phyloP scores from a whole-genome alignment of 306 rosid species.

The Hippophae rhamnoides region DNA sequence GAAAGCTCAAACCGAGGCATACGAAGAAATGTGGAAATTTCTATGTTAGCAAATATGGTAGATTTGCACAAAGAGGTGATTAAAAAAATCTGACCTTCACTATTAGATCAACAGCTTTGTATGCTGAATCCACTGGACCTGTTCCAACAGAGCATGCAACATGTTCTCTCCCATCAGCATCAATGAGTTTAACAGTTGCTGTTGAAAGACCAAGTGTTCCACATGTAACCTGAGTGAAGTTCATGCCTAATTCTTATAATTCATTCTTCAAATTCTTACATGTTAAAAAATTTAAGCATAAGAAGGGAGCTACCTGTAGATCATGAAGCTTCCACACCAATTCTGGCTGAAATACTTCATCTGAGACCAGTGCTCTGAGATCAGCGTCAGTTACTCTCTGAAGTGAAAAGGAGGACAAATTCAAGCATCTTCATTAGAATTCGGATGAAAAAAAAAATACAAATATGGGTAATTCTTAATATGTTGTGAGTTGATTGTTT shows the following conservation, averaged over 20 bases:
- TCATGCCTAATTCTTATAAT: constrained; percentile 18
- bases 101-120: constrained; percentile 78
- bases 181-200: constrained; percentile 71
- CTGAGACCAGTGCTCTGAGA: constrained; percentile 84
- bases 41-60: too few relatives aligned
- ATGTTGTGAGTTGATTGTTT: too few relatives aligned
- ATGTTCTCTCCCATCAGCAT: constrained; percentile 41
- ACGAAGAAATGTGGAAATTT: too few relatives aligned
- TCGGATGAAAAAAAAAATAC: background rate
- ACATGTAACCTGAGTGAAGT: constrained; percentile 68
- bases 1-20: too few relatives aligned
- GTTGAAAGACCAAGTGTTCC: constrained; percentile 90
- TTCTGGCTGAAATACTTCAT: constrained; percentile 89
- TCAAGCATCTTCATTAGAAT: background rate
- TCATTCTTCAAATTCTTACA: constrained; percentile 1
- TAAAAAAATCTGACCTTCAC: constrained; percentile 54
- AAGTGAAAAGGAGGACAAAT: background rate
- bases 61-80: background rate
- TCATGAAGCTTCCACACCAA: constrained; percentile 72
- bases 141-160: constrained; percentile 86
- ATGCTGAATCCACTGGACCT: constrained; percentile 97
- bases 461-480: too few relatives aligned
- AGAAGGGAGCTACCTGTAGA: constrained; percentile 54
- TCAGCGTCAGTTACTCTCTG: constrained; percentile 91
- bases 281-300: constrained; percentile 7